A percentile compares a stretch with the other conserved stretches of the same genome.
phyloP scores from a whole-genome alignment of 2,329 filamentous ascomycete genomes.

The Ambrosiella xylebori region DNA sequence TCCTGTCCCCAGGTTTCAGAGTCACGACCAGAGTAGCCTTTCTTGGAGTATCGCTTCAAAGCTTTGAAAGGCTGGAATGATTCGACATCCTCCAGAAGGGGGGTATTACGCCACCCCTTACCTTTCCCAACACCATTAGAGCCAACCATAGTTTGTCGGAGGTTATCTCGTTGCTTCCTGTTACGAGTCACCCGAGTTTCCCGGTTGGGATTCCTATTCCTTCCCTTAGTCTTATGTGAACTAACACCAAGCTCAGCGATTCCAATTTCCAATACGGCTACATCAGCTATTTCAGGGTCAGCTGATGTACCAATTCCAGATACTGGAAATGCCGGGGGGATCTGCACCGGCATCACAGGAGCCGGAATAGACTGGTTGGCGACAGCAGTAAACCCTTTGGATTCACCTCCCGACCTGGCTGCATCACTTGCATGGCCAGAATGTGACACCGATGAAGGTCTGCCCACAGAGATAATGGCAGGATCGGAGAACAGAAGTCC shows the following conservation, averaged over 20 bases:
- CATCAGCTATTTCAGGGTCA: neutral
- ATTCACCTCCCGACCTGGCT: neutral
- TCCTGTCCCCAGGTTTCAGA: conserved; percentile 78
- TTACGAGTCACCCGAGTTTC: conserved; percentile 8
- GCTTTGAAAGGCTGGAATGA: conserved; percentile 43
- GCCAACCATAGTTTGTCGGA: neutral
- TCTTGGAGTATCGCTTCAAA: conserved; percentile 30
- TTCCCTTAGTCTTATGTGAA: neutral
- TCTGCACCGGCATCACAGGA: neutral
- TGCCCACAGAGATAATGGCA: conserved; percentile 55
- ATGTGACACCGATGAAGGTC: conserved; percentile 1
- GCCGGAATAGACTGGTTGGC: neutral
- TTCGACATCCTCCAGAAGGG: conserved; percentile 40
- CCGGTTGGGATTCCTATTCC: neutral
- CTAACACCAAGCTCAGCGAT: neutral
- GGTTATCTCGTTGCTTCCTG: conserved; percentile 3
- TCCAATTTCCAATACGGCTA: conserved; percentile 3
- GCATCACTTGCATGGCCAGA: conserved; percentile 4
- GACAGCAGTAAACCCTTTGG: neutral
- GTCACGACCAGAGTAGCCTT: neutral
- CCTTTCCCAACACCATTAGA: conserved; percentile 19
- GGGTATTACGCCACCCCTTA: conserved; percentile 42
- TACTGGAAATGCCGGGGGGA: neutral
- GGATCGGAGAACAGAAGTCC: conserved; percentile 50
- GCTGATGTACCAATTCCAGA: neutral